Evolutionary conservation across 495 filamentous ascomycete species (phyloP).

Genomic region (Penicillium parvum): DNA sequence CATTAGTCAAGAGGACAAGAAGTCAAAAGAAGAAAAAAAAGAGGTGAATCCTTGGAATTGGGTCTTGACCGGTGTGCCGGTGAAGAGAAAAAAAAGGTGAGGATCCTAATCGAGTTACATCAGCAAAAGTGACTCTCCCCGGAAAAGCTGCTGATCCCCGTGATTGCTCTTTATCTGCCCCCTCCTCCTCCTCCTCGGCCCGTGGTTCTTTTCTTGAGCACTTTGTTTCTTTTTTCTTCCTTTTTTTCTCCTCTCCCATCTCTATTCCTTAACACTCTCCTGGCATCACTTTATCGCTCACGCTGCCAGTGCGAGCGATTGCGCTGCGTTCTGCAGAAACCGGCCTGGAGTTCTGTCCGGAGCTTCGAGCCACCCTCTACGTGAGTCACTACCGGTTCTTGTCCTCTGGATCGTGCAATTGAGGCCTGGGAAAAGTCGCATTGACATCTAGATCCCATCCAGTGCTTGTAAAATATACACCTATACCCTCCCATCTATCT

Average conservation of each 20-base stretch:
- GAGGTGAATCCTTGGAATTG: background rate
- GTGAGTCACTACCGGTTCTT: slow-evolving; percentile 25
- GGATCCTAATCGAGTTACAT: slow-evolving; percentile 30
- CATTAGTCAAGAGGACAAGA: background rate
- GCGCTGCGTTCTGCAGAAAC: slow-evolving; percentile 19
- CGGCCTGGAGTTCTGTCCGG: slow-evolving; percentile 23
- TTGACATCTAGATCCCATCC: background rate
- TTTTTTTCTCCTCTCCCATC: background rate
- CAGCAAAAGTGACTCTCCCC: slow-evolving; percentile 17
- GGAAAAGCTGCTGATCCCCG: slow-evolving; percentile 12
- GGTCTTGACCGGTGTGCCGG: slow-evolving; percentile 7
- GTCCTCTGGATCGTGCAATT: slow-evolving; percentile 1
- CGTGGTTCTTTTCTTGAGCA: slow-evolving; percentile 8
- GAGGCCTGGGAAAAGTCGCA: background rate
- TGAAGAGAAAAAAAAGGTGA: too few relatives aligned
- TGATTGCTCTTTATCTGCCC: slow-evolving; percentile 3
- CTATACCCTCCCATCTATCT: slow-evolving; percentile 5
- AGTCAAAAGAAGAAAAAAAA: background rate
- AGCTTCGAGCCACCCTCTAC: slow-evolving; percentile 17
- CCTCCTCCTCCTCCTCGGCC: slow-evolving; percentile 17
- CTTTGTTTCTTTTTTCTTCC: slow-evolving; percentile 14
- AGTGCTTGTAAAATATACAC: background rate
- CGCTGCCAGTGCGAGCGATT: slow-evolving; percentile 7
- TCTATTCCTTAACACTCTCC: slow-evolving; percentile 2
- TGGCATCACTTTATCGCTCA: background rate